These are phyloP conservation scores for Pogostemon cablin DNA, from an alignment of 257 asterid genomes.

Conservation along the genomic window DNA sequence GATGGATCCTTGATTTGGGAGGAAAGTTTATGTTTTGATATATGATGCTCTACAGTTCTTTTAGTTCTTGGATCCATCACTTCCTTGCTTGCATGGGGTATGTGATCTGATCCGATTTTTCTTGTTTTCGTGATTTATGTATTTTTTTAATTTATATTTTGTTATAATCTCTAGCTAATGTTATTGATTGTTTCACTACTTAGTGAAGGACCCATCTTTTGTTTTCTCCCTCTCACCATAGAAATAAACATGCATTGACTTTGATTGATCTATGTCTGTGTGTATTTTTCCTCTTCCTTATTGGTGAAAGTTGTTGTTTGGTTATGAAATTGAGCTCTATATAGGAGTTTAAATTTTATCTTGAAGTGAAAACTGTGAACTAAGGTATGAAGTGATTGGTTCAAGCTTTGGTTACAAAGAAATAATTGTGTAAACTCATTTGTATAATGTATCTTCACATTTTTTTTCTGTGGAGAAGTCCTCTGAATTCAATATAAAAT, in stretches of 20 bases:
- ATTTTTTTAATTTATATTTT: background rate
- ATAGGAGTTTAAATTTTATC: background rate
- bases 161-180: background rate
- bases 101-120: constrained; percentile 39
- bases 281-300: background rate
- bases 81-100: constrained; percentile 86
- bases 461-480: background rate
- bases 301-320: background rate
- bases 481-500: background rate
- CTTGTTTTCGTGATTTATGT: constrained; percentile 22
- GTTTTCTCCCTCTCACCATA: background rate
- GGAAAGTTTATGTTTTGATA: constrained; percentile 37
- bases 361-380: constrained; percentile 6
- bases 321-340: background rate
- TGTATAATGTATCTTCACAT: background rate
- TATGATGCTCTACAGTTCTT: constrained; percentile 63
- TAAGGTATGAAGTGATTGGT: background rate
- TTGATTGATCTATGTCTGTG: background rate
- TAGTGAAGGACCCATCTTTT: constrained; percentile 19
- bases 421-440: background rate
- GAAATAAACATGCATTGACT: constrained; percentile 2
- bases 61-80: constrained; percentile 67
- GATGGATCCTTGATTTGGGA: constrained; percentile 40
- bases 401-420: constrained; percentile 1
- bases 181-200: background rate